phyloP scores from a whole-genome alignment of 768 basidiomycete species.

The Pholiota conissans region DNA sequence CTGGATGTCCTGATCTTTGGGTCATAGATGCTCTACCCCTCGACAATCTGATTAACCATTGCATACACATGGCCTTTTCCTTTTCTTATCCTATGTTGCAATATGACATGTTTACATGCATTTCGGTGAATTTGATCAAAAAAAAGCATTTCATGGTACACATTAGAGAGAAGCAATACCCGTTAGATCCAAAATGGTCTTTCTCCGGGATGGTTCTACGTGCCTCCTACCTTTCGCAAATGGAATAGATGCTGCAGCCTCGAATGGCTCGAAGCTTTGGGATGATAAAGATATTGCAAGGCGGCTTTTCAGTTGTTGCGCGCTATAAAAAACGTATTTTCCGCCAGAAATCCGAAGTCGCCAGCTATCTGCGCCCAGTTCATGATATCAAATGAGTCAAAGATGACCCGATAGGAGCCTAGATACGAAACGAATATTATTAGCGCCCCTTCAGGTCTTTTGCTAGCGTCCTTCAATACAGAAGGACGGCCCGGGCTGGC shows the following conservation, averaged over 20 bases:
- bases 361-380: too few species aligned
- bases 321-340: too few species aligned
- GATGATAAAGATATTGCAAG: not conserved
- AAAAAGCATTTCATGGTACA: slow-evolving; percentile 8
- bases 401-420: too few species aligned
- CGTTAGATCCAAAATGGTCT: not conserved
- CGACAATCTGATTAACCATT: slow-evolving; percentile 61
- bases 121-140: slow-evolving; percentile 24
- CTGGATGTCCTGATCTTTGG: not conserved
- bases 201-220: not conserved
- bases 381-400: too few species aligned
- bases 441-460: too few species aligned
- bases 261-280: not conserved
- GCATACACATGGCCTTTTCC: slow-evolving; percentile 34
- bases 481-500: too few species aligned
- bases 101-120: slow-evolving; percentile 47
- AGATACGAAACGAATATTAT: too few species aligned
- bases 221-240: not conserved
- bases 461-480: too few species aligned
- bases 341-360: too few species aligned
- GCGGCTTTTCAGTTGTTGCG: too few species aligned
- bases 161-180: not conserved
- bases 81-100: slow-evolving; percentile 41
- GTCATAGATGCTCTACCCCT: slow-evolving; percentile 88
- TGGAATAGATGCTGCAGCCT: not conserved